Conservation (phyloP, 2,329 filamentous ascomycete genomes). For the Claviceps pusilla region DNA sequence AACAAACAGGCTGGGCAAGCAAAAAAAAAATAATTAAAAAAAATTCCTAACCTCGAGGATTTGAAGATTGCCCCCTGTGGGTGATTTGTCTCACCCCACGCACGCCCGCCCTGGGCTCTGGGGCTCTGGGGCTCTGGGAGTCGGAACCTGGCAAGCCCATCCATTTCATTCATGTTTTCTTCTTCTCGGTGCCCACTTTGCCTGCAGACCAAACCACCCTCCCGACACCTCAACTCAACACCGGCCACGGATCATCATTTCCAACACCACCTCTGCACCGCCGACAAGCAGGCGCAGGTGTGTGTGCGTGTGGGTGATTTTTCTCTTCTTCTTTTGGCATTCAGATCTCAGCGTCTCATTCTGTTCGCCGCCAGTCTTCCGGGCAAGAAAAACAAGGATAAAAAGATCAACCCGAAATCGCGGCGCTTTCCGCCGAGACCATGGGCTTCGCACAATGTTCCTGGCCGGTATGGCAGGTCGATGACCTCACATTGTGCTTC, state of each 20-base stretch:
- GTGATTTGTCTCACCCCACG: too few relatives aligned
- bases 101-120: too few relatives aligned
- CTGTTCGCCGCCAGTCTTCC: background rate
- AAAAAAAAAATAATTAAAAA: too few relatives aligned
- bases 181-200: background rate
- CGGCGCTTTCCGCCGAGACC: conserved; percentile 5
- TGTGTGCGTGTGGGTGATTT: background rate
- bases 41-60: too few relatives aligned
- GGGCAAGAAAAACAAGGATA: background rate
- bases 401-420: conserved; percentile 3
- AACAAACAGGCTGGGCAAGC: too few relatives aligned
- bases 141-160: too few relatives aligned
- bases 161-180: background rate
- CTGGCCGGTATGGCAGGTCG: conserved; percentile 45
- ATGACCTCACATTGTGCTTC: conserved; percentile 51
- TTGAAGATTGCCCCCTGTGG: too few relatives aligned
- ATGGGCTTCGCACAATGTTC: conserved; percentile 39
- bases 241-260: background rate
- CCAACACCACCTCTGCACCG: conserved; percentile 1
- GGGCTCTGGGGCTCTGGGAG: too few relatives aligned
- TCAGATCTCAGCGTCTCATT: too few relatives aligned
- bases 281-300: background rate
- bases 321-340: too few relatives aligned
- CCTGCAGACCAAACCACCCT: background rate
- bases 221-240: background rate